Percentiles rank a stretch among this genome's conserved stretches.
Evolutionary conservation across 2,329 filamentous ascomycete species (phyloP).

Genomic region (Fusarium chlamydosporum): DNA sequence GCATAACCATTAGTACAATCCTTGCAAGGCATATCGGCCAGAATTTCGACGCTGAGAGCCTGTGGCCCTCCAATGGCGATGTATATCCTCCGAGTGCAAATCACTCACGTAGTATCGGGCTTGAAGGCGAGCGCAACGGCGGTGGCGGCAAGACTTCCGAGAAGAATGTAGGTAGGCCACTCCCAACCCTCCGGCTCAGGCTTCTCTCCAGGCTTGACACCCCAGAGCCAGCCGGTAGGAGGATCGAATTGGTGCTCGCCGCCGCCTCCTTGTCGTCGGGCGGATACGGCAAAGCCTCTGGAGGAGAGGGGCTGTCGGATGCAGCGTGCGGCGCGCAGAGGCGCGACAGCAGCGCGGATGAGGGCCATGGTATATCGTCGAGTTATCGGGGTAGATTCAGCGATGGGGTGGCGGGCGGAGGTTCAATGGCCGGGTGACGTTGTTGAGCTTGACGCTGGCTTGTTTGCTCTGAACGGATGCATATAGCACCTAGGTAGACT

Average conservation of each 20-base stretch:
- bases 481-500: conserved; percentile 28
- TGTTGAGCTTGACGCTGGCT: conserved; percentile 44
- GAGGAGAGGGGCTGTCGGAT: conserved; percentile 53
- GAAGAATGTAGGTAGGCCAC: conserved; percentile 84
- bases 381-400: conserved; percentile 35
- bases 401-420: conserved; percentile 44
- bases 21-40: conserved; percentile 27
- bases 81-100: conserved; percentile 14
- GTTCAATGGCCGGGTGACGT: conserved; percentile 52
- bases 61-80: background rate
- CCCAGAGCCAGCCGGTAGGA: conserved; percentile 92
- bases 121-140: conserved; percentile 92
- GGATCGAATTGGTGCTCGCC: conserved; percentile 86
- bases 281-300: conserved; percentile 62
- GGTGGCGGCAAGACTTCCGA: conserved; percentile 80
- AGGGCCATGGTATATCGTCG: conserved; percentile 54
- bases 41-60: background rate
- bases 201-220: conserved; percentile 95
- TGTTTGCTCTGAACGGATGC: conserved; percentile 41
- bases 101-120: conserved; percentile 96
- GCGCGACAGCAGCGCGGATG: conserved; percentile 56
- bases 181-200: conserved; percentile 98
- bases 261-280: conserved; percentile 59
- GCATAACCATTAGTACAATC: conserved; percentile 49
- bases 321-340: conserved; percentile 58